Evolutionary conservation across 73 alveolate genomes (phyloP).

Genomic region (Tetrahymena elliotti): DNA sequence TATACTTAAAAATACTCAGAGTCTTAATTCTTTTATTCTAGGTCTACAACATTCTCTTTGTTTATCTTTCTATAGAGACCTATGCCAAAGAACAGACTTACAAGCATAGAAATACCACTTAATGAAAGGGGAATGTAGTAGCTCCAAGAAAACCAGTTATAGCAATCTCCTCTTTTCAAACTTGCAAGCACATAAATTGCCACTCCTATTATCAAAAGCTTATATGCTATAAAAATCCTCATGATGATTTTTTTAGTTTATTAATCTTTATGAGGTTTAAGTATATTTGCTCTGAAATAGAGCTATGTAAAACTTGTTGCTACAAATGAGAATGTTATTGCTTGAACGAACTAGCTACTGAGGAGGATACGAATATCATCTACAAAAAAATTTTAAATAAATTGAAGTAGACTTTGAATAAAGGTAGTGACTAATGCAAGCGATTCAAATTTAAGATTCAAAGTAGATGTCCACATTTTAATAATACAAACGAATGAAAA

Average conservation of each 20-base stretch:
- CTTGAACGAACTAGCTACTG: background rate
- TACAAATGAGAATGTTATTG: background rate
- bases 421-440: background rate
- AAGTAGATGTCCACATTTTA: background rate
- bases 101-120: background rate
- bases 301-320: background rate
- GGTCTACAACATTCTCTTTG: background rate
- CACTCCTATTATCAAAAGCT: background rate
- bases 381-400: background rate
- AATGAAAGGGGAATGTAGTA: background rate
- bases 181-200: background rate
- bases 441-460: background rate
- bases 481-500: background rate
- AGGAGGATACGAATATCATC: background rate
- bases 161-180: background rate
- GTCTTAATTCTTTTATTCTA: background rate
- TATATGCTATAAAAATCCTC: background rate
- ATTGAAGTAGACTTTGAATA: background rate
- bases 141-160: background rate
- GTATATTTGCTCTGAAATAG: background rate
- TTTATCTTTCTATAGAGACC: background rate
- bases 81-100: background rate
- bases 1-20: background rate
- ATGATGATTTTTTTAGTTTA: background rate
- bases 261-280: background rate